Conservation (phyloP, 2,329 filamentous ascomycete species). For the Exophiala mesophila region DNA sequence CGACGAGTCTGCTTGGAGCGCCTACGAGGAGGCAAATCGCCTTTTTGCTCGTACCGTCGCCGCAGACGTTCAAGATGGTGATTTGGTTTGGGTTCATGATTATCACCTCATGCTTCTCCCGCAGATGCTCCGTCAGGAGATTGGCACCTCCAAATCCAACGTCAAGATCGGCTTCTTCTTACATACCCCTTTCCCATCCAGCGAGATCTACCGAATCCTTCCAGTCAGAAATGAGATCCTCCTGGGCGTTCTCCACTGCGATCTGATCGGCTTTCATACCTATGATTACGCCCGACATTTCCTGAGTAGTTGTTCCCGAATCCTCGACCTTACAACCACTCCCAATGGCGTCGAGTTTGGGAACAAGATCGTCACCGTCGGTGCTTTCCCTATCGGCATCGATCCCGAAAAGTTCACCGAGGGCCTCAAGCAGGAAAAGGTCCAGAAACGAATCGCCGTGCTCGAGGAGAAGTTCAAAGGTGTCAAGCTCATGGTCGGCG, state of each 20-base stretch:
- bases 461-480: slow-evolving; percentile 89
- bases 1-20: slow-evolving; percentile 89
- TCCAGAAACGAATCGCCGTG: slow-evolving; percentile 79
- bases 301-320: slow-evolving; percentile 90
- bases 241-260: slow-evolving; percentile 82
- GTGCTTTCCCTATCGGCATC: slow-evolving; percentile 96
- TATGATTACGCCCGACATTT: slow-evolving; percentile 99
- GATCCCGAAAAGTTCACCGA: slow-evolving; percentile 95
- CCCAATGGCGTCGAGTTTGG: slow-evolving; percentile 91
- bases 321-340: slow-evolving; percentile 68
- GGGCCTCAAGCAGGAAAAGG: slow-evolving; percentile 75
- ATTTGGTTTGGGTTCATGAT: slow-evolving; percentile 97
- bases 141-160: slow-evolving; percentile 75
- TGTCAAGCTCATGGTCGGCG: slow-evolving; percentile 92
- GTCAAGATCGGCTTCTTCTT: slow-evolving; percentile 98
- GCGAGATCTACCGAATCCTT: slow-evolving; percentile 92
- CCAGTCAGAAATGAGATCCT: slow-evolving; percentile 88
- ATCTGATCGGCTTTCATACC: slow-evolving; percentile 95
- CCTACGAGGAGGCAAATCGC: slow-evolving; percentile 87
- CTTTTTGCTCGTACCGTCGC: slow-evolving; percentile 85
- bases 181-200: slow-evolving; percentile 94
- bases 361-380: slow-evolving; percentile 81
- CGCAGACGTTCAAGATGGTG: slow-evolving; percentile 83
- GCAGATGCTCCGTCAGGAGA: slow-evolving; percentile 87
- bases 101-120: slow-evolving; percentile 98